Evolutionary conservation across 495 filamentous ascomycete species (phyloP), one percentile per base, ranked within the genome.

Genomic region (Podospora sp.): DNA sequence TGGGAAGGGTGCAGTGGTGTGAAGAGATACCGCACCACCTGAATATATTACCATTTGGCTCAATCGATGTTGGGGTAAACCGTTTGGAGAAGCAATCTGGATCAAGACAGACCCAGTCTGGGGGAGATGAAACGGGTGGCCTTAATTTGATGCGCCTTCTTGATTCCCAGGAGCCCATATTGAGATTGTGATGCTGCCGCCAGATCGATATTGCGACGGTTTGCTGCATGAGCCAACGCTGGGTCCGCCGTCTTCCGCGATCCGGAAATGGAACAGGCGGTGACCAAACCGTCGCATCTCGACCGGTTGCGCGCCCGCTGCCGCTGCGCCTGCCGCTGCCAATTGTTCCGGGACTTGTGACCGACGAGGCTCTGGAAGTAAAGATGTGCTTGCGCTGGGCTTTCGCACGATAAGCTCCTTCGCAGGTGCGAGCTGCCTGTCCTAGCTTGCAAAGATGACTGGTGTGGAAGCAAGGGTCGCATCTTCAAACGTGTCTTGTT

Each of bases 71-170:
- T 61, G 69, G 69, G 69, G 65, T 68, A 66, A 52, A 61, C 36
- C 5, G 55, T 73, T n/a, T 68, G 71, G 68, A 51, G 65, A 71
- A 68, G 63, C 64, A 73, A 73, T 73, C 69, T 71, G 69, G 69
- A 73, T 73, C 65, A 69, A 73, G 65, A 22, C 62, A 53, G 33
- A 65, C 58, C 62, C 62, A 65, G 50, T 40, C 60, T 29, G 60
- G 55, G 29, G 50, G 26, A 40, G 50, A 40, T 56, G 49, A 67
- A 68, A 65, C 50, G 61, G 40, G 25, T 52, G 21, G 16, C 26
- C 29, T 58, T 63, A 69, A 69, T 69, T 69, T 59, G 67, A 69
- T 59, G 67, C 36, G 33, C 52, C 29, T 50, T 63, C 55, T 35
- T 24, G 29, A 53, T 33, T 35, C 36, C 52, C 36, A 50, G 26